phyloP scores from a whole-genome alignment of 208 protist species.

The Leishmania gerbilli region DNA sequence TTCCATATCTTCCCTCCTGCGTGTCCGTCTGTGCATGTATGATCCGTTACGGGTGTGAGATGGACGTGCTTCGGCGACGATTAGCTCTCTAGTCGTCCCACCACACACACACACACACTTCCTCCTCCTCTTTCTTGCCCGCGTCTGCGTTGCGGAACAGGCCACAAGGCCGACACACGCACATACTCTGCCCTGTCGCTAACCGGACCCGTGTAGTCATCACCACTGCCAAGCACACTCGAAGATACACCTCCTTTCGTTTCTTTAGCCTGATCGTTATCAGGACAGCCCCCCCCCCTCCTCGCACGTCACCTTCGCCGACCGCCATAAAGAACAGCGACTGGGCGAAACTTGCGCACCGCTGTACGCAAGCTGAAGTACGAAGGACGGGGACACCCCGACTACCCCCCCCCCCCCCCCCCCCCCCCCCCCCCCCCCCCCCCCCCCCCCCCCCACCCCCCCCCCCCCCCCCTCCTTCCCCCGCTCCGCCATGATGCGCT shows the following conservation, averaged over 20 bases:
- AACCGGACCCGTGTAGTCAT: neutral
- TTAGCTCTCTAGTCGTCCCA: neutral
- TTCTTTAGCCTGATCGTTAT: neutral
- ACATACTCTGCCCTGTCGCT: neutral
- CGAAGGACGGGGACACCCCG: neutral
- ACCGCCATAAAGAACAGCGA: neutral
- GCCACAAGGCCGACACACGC: too few species aligned
- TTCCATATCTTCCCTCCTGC: neutral
- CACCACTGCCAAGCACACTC: neutral
- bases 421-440: neutral
- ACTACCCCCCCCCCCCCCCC: neutral
- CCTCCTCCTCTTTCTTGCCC: neutral
- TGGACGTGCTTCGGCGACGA: neutral
- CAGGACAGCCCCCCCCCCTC: neutral
- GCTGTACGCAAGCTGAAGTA: neutral
- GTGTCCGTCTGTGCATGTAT: neutral
- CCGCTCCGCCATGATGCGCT: slow-evolving; percentile 7
- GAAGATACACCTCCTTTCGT: neutral
- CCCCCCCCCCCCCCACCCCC: neutral
- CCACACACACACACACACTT: neutral
- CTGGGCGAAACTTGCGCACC: neutral
- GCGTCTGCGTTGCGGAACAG: too few species aligned
- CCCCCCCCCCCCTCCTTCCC: neutral
- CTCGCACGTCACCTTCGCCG: neutral
- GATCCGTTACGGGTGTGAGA: neutral